A percentile compares a stretch with the other conserved stretches of the same genome.
Evolutionary conservation across 495 filamentous ascomycete species (phyloP).

Genomic region (Daldinia loculata): DNA sequence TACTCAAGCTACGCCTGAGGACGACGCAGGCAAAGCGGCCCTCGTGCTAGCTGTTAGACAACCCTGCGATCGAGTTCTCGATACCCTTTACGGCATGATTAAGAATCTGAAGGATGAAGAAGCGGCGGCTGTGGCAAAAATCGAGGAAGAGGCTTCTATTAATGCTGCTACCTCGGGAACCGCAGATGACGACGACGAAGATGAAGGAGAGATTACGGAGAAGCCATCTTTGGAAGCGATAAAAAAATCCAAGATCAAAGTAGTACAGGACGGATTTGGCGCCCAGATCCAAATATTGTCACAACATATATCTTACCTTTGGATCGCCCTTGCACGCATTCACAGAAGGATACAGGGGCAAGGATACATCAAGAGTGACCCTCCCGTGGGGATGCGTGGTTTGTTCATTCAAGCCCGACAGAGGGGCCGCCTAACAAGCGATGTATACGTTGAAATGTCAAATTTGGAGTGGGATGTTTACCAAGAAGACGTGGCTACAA

Average conservation of each 20-base stretch:
- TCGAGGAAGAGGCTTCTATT: conserved; percentile 66
- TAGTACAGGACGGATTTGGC: conserved; percentile 72
- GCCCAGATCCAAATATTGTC: conserved; percentile 76
- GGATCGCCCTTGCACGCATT: conserved; percentile 92
- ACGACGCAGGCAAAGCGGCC: conserved; percentile 71
- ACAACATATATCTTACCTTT: conserved; percentile 84
- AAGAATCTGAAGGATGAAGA: conserved; percentile 78
- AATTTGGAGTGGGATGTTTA: conserved; percentile 95
- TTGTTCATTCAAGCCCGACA: conserved; percentile 88
- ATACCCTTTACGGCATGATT: conserved; percentile 82
- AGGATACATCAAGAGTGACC: conserved; percentile 68
- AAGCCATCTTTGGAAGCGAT: conserved; percentile 61
- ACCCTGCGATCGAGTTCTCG: conserved; percentile 83
- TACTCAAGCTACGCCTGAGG: conserved; percentile 71
- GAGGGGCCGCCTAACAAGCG: conserved; percentile 84
- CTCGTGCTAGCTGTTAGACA: conserved; percentile 79
- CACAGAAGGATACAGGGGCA: conserved; percentile 96
- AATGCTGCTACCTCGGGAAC: conserved; percentile 54
- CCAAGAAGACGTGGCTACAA: conserved; percentile 87
- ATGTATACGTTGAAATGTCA: conserved; percentile 91
- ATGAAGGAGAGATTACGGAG: conserved; percentile 66
- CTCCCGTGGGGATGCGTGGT: conserved; percentile 78
- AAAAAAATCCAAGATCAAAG: conserved; percentile 72
- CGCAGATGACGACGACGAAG: conserved; percentile 66
- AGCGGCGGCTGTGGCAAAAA: conserved; percentile 70